Evolutionary conservation across 148 eudicot species (phyloP), one percentile per base, ranked within the genome.

Genomic region (Diospyros lotus): DNA sequence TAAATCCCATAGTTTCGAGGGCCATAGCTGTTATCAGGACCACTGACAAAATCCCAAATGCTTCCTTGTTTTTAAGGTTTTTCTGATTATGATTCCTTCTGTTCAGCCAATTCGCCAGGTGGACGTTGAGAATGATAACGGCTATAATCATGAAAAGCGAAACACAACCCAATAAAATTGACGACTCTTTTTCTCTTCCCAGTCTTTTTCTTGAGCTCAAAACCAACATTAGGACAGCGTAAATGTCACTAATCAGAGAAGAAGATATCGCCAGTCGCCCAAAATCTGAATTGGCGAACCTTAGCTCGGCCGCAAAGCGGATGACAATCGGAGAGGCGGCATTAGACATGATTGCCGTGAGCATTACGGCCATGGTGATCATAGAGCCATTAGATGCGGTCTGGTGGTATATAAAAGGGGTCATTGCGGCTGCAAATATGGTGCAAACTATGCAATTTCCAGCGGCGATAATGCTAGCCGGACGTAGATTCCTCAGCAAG

Each of bases 211-310:
- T 18, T n/a, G 85, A 66, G 82, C 82, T 65, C 64, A 79, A 40
- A 72, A 87, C 73, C 83, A 84, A 15, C 46, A 79, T 1, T 2
- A 80, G 5, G 0, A 87, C 86, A 1, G 84, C 75, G 68, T 84
- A 87, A 10, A 77, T 64, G 69, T 95, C 98, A 51, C 79, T 82
- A 48, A 92, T 43, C 73, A 95, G 71, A 0, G 96, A 72, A 7
- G 92, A 79, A 44, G 96, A 89, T 7, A 92, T 77, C 1, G 91
- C 92, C 2, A 95, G 67, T 56, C 97, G 82, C 9, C 98, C 98
- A 59, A 88, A 69, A 61, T 95, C 91, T 6, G 97, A 84, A 55
- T 86, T 90, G 0, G 82, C 87, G 52, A 95, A 83, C 75, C 70
- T 92, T 68, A 90, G 65, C 64, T 95, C 96, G 10, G 90, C 72